Percentiles rank a stretch among this genome's conserved stretches.
Conservation (phyloP, 495 filamentous ascomycete genomes). For the Hyphodiscus hymeniophilus region DNA sequence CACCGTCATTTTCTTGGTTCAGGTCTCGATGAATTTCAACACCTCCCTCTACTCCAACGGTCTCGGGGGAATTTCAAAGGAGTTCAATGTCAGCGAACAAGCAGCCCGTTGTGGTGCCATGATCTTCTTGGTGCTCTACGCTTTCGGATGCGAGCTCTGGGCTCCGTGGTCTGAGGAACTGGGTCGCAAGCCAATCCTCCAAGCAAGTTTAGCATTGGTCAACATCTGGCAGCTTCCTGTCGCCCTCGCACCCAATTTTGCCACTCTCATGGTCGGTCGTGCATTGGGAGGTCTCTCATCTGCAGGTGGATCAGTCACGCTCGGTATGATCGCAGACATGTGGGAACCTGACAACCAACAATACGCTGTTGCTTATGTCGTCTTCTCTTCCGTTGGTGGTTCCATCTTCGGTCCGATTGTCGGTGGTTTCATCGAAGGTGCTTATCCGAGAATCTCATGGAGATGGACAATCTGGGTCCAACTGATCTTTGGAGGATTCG, state of each 20-base stretch:
- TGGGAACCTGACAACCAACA: constrained; percentile 67
- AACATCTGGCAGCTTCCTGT: constrained; percentile 72
- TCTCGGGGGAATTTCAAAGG: constrained; percentile 46
- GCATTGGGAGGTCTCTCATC: constrained; percentile 63
- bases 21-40: constrained; percentile 84
- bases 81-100: constrained; percentile 57
- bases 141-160: constrained; percentile 77
- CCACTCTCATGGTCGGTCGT: constrained; percentile 55
- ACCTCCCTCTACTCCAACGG: constrained; percentile 64
- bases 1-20: constrained; percentile 64
- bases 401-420: constrained; percentile 72
- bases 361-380: constrained; percentile 65
- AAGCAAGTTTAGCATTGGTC: constrained; percentile 59
- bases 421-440: constrained; percentile 64
- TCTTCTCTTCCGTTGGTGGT: constrained; percentile 68
- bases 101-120: constrained; percentile 57
- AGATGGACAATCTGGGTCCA: constrained; percentile 77
- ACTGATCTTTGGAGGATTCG: constrained; percentile 60
- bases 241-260: constrained; percentile 61
- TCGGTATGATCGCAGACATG: constrained; percentile 78
- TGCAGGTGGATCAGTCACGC: constrained; percentile 71
- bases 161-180: constrained; percentile 76
- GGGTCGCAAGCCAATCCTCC: constrained; percentile 66
- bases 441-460: constrained; percentile 50
- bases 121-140: constrained; percentile 65